phyloP scores from a whole-genome alignment of 306 rosid species.

The Cucurbita argyrosperma region DNA sequence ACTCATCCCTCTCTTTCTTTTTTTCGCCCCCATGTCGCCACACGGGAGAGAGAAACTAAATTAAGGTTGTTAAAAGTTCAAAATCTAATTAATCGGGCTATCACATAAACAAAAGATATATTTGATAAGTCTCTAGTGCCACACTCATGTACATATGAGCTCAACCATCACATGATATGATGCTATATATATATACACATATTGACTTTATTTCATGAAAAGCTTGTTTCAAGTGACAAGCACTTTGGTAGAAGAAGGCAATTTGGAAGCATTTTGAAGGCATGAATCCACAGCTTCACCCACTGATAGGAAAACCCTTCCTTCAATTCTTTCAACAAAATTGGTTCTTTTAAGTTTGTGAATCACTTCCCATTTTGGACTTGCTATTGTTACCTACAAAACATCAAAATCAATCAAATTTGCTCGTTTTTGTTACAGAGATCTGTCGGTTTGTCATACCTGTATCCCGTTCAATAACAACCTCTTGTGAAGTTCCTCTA shows the following conservation, averaged over 20 bases:
- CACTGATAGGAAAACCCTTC: conserved; percentile 46
- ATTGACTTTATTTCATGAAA: background rate
- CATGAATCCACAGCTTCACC: conserved; percentile 71
- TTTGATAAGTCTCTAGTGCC: background rate
- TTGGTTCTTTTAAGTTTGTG: conserved; percentile 62
- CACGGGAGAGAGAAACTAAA: background rate
- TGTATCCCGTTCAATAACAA: conserved; percentile 31
- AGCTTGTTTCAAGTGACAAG: background rate
- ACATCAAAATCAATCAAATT: background rate
- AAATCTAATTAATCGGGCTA: background rate
- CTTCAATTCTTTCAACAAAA: conserved; percentile 63
- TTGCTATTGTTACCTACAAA: conserved; percentile 58
- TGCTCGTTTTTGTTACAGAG: background rate
- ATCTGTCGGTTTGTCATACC: conserved; percentile 13
- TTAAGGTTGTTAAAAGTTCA: no score
- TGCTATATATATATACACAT: background rate
- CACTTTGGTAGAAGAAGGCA: conserved; percentile 4
- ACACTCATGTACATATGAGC: background rate
- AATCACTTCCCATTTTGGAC: conserved; percentile 69
- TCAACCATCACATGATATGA: background rate
- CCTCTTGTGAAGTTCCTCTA: conserved; percentile 64
- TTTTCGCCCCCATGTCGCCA: no score
- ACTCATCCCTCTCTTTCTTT: no score
- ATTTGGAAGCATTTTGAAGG: conserved; percentile 14
- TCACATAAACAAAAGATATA: background rate